Evolutionary conservation across 2,329 filamentous ascomycete genomes (phyloP).

Genomic region (Monilinia vaccinii-corymbosi): DNA sequence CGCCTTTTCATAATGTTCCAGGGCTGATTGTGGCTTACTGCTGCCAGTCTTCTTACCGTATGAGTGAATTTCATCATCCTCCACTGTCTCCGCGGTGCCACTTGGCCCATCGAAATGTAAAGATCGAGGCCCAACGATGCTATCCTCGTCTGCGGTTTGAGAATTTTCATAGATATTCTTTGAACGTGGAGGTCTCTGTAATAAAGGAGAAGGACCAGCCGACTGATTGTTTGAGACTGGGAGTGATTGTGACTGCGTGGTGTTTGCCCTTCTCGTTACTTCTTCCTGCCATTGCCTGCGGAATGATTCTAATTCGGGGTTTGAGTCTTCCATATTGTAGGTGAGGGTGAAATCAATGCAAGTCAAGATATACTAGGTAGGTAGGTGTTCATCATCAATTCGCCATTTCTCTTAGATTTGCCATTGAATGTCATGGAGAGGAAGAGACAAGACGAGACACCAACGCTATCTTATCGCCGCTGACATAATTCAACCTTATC

Average conservation of each 20-base stretch:
- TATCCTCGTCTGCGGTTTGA: slow-evolving; percentile 15
- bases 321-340: slow-evolving; percentile 33
- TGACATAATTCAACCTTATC: slow-evolving; percentile 10
- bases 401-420: no score
- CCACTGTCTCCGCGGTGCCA: neutral
- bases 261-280: slow-evolving; percentile 25
- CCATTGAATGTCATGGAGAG: no score
- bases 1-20: slow-evolving; percentile 89
- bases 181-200: slow-evolving; percentile 16
- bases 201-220: slow-evolving; percentile 13
- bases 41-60: slow-evolving; percentile 10
- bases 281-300: slow-evolving; percentile 80
- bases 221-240: slow-evolving; percentile 1
- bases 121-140: slow-evolving; percentile 10
- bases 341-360: neutral
- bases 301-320: slow-evolving; percentile 76
- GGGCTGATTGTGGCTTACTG: slow-evolving; percentile 59
- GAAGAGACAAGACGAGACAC: no score
- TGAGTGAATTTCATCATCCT: slow-evolving; percentile 5
- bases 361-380: no score
- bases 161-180: neutral
- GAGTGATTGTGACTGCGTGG: slow-evolving; percentile 10
- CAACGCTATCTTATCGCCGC: neutral
- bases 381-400: no score
- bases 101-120: slow-evolving; percentile 13